Evolutionary conservation across 257 asterid species (phyloP), one percentile per base, ranked within the genome.

Genomic region (Datura wrightii): DNA sequence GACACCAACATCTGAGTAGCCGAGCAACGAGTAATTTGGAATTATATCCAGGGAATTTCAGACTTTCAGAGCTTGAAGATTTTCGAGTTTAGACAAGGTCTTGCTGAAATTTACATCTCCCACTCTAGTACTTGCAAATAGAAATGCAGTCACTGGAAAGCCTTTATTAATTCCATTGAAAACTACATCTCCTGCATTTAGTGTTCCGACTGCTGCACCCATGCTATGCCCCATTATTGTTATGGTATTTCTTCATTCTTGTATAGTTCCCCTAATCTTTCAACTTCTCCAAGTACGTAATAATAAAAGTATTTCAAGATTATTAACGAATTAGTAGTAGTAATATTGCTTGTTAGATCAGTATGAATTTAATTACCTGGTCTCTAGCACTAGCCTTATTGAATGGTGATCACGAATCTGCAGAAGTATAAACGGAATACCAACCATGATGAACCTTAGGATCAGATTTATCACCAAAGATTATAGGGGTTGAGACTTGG

Each of bases 201-300:
- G 2, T 0, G 90, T 87, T 18, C 93, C 84, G 24, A 92, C 83
- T 31, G 97, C 92, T 14, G 90, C 93, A 8, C 97, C 97, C 84
- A 94, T 74, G 74, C 95, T 92, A 84, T 92, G 95, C 19, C 97
- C 97, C 15, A 93, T 56, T 78, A 91, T 41, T 1, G 97, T 91
- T 84, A 92, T 91, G 90, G 92, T 94, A 89, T 80, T 48, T 92
- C 92, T 84, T 92, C 97, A 0, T 83, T 56, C 83, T 89, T 86
- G 84, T 82, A 90, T 58, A 69, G 44, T 8, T 89, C 89, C n/a
- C 91, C 83, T 36, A 79, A 84, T 52, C 72, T 85, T 72, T 65
- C 62, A 24, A 92, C 89, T 74, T 89, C 93, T 10, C 79, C 13
- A 10, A 91, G 85, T 9, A 92, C 93, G 95, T 94, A 85, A 39